phyloP scores from a whole-genome alignment of 2,329 filamentous ascomycete species.

The Cryphonectria naterciae region DNA sequence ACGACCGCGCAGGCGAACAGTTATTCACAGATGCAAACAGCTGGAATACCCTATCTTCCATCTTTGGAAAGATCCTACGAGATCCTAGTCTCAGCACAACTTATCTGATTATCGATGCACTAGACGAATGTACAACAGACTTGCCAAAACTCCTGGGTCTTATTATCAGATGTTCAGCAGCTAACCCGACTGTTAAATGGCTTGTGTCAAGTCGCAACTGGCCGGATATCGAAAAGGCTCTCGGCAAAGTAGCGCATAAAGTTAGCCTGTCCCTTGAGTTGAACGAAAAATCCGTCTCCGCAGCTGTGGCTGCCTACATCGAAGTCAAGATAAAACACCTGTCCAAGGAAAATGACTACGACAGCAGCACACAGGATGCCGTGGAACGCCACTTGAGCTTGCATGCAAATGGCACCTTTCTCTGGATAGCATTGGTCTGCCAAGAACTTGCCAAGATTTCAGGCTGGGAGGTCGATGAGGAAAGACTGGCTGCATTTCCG shows the following conservation, averaged over 20 bases:
- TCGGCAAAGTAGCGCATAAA: too few relatives aligned
- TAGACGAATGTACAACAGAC: slow-evolving; percentile 59
- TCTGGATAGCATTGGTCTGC: slow-evolving; percentile 49
- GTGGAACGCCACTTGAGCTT: slow-evolving; percentile 22
- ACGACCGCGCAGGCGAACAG: slow-evolving; percentile 37
- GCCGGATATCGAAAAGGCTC: slow-evolving; percentile 41
- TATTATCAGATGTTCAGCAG: too few relatives aligned
- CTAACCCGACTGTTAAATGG: slow-evolving; percentile 49
- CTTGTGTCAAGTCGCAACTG: slow-evolving; percentile 49
- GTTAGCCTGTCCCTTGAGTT: too few relatives aligned
- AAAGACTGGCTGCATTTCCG: too few relatives aligned
- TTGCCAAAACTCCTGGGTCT: too few relatives aligned
- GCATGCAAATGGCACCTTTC: slow-evolving; percentile 45
- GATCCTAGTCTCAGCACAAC: too few relatives aligned
- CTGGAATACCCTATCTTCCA: too few relatives aligned
- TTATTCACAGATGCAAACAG: slow-evolving; percentile 46
- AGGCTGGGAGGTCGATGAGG: too few relatives aligned
- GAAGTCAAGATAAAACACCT: neutral
- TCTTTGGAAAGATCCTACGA: slow-evolving; percentile 37
- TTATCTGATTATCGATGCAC: slow-evolving; percentile 51
- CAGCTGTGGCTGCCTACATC: neutral
- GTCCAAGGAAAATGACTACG: too few relatives aligned
- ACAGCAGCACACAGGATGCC: slow-evolving; percentile 9
- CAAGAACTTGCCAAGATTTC: too few relatives aligned
- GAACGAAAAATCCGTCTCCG: too few relatives aligned